These are phyloP conservation scores for Ceratocystis diversiconidia DNA, from an alignment of 2,329 filamentous ascomycete genomes.

Conservation along the genomic window DNA sequence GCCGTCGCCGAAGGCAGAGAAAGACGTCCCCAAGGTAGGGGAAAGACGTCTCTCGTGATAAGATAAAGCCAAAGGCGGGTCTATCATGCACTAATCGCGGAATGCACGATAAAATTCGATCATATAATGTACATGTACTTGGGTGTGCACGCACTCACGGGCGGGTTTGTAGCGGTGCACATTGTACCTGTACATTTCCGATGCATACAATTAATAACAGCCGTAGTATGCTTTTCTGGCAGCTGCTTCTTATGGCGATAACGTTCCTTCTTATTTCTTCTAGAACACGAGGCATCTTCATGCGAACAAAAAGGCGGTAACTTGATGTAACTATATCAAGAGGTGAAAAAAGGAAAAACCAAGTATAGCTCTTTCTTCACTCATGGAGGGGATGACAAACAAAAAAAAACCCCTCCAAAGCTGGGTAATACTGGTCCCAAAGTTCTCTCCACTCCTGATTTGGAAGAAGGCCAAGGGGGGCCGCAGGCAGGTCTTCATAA, in stretches of 20 bases:
- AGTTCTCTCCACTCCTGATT: neutral
- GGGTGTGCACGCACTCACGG: too few relatives aligned
- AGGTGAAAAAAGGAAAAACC: neutral
- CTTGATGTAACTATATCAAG: neutral
- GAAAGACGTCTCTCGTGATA: neutral
- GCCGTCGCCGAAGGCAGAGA: conserved; percentile 11
- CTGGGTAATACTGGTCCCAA: neutral
- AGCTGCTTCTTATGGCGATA: neutral
- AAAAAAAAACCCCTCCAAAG: neutral
- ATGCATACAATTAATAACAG: neutral
- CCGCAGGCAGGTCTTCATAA: neutral
- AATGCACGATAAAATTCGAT: neutral
- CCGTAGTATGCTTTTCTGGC: neutral
- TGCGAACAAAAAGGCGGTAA: neutral
- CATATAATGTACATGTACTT: neutral
- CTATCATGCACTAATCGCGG: neutral
- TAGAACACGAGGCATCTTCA: neutral
- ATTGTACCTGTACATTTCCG: too few relatives aligned
- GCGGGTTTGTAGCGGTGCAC: too few relatives aligned
- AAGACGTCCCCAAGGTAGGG: neutral
- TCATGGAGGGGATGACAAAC: neutral
- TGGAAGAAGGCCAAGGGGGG: neutral
- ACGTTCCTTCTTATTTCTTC: neutral
- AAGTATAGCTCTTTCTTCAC: neutral
- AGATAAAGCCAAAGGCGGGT: neutral